These are phyloP conservation scores for Colletotrichum sp. DNA, from an alignment of 2,329 filamentous ascomycete genomes.

Conservation along the genomic window DNA sequence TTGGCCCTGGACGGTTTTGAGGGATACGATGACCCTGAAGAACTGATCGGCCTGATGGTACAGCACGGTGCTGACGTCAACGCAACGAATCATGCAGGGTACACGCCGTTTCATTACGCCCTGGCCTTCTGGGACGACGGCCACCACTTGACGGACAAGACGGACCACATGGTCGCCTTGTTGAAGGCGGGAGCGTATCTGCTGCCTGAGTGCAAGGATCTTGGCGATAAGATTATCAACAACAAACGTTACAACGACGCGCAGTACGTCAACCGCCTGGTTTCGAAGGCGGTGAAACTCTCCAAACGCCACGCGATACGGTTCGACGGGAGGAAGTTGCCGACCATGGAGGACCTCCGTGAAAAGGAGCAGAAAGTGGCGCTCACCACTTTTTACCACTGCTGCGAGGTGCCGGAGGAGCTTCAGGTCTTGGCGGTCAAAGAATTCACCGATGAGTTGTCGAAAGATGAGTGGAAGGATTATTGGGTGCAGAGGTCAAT, in stretches of 20 bases:
- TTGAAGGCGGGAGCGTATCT: not conserved
- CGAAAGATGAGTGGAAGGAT: not conserved
- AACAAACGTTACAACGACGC: not conserved
- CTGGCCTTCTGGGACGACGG: not conserved
- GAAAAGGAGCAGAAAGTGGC: not conserved
- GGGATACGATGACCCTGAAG: not conserved
- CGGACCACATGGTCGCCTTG: not conserved
- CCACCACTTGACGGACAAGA: not conserved
- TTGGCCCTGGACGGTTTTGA: not conserved
- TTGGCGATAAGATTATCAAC: not conserved
- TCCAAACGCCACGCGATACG: not conserved
- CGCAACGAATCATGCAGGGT: not conserved
- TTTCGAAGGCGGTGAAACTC: not conserved
- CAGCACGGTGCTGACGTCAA: not conserved
- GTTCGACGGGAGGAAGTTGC: not conserved
- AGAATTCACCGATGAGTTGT: not conserved
- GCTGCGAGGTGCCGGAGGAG: not conserved
- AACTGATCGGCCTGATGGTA: not conserved
- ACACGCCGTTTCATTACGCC: not conserved
- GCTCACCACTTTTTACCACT: not conserved
- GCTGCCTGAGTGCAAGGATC: not conserved
- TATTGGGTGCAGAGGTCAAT: not conserved
- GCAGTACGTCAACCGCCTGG: not conserved
- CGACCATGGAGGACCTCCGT: not conserved
- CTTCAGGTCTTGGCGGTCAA: fast-evolving